phyloP scores from a whole-genome alignment of 2,329 filamentous ascomycete genomes.

The Leptodontidium sp. region DNA sequence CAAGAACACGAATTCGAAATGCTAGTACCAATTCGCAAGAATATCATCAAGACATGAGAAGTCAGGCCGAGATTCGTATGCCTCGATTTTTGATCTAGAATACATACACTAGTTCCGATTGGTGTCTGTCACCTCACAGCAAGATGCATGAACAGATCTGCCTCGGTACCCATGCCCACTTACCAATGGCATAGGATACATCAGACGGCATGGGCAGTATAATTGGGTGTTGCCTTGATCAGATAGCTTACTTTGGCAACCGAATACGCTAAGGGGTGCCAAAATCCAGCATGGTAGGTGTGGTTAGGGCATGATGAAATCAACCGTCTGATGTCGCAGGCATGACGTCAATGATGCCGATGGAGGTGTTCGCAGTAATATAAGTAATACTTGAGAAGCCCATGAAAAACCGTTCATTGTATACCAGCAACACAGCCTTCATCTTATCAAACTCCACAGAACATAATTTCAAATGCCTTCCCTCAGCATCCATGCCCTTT shows the following conservation, averaged over 20 bases:
- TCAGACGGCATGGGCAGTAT: neutral
- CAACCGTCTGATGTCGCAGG: slow-evolving; percentile 3
- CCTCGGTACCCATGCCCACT: neutral
- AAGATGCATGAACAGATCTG: too few relatives aligned
- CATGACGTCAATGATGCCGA: neutral
- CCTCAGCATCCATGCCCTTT: neutral
- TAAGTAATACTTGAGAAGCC: neutral
- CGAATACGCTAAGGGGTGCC: neutral
- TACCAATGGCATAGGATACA: neutral
- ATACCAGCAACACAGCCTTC: neutral
- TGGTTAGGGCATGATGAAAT: neutral
- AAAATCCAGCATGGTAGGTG: neutral
- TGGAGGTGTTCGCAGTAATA: neutral
- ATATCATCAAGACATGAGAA: neutral
- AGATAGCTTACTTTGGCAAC: too few relatives aligned
- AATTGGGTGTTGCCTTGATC: too few relatives aligned
- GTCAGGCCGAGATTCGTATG: neutral
- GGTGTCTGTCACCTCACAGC: neutral
- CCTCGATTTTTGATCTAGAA: neutral
- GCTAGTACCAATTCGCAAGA: neutral
- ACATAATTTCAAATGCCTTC: neutral
- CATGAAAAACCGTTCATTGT: neutral
- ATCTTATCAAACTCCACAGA: neutral
- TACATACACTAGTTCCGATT: neutral
- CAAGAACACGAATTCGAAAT: neutral